phyloP scores from a whole-genome alignment of 192 early-diverging fungal genomes.

The Coemansia sp. region DNA sequence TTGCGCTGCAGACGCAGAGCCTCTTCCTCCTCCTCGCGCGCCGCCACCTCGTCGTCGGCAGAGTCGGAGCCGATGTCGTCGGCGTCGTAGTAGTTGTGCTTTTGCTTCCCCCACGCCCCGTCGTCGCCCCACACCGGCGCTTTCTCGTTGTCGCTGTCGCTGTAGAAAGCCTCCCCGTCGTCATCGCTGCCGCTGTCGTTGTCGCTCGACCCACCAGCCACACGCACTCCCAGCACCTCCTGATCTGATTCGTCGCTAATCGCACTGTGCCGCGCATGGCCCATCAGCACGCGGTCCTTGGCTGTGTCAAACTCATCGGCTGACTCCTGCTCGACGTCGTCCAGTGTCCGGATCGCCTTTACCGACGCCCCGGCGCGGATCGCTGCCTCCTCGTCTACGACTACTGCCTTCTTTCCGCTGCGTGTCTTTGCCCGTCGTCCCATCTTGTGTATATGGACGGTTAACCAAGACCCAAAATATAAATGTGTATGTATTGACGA shows the following conservation, averaged over 20 bases:
- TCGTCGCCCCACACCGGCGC: slow-evolving; percentile 47
- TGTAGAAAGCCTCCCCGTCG: slow-evolving; percentile 15
- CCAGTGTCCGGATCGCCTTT: slow-evolving; percentile 67
- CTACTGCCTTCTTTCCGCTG: slow-evolving; percentile 7
- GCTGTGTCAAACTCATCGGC: slow-evolving; percentile 70
- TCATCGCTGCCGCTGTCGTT: slow-evolving; percentile 29
- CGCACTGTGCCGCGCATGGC: slow-evolving; percentile 45
- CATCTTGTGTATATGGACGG: slow-evolving; percentile 13
- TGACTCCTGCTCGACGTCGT: slow-evolving; percentile 72
- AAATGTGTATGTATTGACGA: neutral
- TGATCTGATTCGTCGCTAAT: slow-evolving; percentile 63
- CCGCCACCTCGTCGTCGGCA: slow-evolving; percentile 62
- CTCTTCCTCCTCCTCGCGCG: slow-evolving; percentile 85
- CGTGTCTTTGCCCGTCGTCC: slow-evolving; percentile 37
- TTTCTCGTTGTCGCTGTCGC: slow-evolving; percentile 47
- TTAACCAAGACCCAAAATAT: too few species aligned
- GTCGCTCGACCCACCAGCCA: slow-evolving; percentile 42
- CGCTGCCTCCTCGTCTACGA: slow-evolving; percentile 28
- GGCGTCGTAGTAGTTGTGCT: slow-evolving; percentile 80
- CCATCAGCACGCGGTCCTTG: slow-evolving; percentile 59
- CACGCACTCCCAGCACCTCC: slow-evolving; percentile 72
- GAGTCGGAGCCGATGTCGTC: slow-evolving; percentile 76
- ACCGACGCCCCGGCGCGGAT: slow-evolving; percentile 52
- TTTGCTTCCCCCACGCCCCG: slow-evolving; percentile 76
- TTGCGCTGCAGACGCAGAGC: slow-evolving; percentile 82